These are phyloP conservation scores for Ophiostoma sp. DNA, from an alignment of 2,329 filamentous ascomycete genomes.

Conservation along the genomic window DNA sequence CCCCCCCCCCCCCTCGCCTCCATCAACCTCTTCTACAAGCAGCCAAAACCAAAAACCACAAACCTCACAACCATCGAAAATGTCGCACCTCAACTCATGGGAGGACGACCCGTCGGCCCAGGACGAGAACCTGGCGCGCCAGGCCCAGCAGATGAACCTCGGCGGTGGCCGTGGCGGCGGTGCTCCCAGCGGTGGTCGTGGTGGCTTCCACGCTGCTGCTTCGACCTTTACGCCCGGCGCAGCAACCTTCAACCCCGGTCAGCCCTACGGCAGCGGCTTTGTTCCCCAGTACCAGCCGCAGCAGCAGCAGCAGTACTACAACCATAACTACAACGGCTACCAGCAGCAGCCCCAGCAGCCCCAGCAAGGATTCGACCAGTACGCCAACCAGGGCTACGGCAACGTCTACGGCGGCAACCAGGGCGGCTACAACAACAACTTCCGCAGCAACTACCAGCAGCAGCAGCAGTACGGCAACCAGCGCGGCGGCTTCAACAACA, in stretches of 20 bases:
- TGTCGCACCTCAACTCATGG: slow-evolving; percentile 81
- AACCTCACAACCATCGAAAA: background rate
- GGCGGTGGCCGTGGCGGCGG: slow-evolving; percentile 39
- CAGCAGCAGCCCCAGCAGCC: slow-evolving; percentile 46
- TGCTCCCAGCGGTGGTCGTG: slow-evolving; percentile 20
- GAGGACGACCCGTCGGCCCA: slow-evolving; percentile 78
- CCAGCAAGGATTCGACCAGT: slow-evolving; percentile 38
- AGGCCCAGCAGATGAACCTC: slow-evolving; percentile 70
- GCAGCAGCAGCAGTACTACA: slow-evolving; percentile 26
- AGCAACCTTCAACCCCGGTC: slow-evolving; percentile 54
- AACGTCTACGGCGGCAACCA: slow-evolving; percentile 24
- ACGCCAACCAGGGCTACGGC: slow-evolving; percentile 32
- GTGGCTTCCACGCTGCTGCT: slow-evolving; percentile 60
- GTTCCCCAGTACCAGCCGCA: slow-evolving; percentile 31
- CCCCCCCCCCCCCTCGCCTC: background rate
- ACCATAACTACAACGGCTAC: slow-evolving; percentile 24
- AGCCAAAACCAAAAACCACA: background rate
- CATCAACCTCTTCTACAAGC: background rate
- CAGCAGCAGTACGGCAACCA: slow-evolving; percentile 34
- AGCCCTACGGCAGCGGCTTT: slow-evolving; percentile 53
- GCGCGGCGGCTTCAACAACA: slow-evolving; percentile 25
- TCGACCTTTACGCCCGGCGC: slow-evolving; percentile 69
- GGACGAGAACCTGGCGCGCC: slow-evolving; percentile 67
- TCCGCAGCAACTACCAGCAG: slow-evolving; percentile 46
- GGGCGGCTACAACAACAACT: slow-evolving; percentile 27